A percentile compares a stretch with the other conserved stretches of the same genome.
Conservation (phyloP, 257 asterid species). For the Przewalskia tangutica region DNA sequence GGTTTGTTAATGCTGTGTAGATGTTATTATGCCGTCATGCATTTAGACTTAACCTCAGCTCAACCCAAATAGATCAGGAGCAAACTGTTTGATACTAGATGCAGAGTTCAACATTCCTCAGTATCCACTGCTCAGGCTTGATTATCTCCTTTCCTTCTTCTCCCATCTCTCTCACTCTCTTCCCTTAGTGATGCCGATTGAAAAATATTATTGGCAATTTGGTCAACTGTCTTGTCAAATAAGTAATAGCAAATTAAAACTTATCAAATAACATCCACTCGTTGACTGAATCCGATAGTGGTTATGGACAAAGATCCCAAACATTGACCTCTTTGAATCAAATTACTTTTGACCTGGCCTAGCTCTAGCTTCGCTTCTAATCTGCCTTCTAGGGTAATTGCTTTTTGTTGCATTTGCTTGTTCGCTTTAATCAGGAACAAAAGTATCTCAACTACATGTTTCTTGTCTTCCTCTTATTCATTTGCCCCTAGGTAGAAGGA, state of each 20-base stretch:
- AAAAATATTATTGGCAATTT: not conserved
- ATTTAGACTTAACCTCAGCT: not conserved
- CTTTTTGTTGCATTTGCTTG: not conserved
- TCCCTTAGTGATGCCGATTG: not conserved
- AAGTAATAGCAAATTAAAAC: not conserved
- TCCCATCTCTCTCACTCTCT: not conserved
- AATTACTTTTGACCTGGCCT: not conserved
- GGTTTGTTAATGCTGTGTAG: not conserved
- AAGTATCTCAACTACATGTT: not conserved
- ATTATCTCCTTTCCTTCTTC: not conserved
- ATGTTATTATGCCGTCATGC: not conserved
- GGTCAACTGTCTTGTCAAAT: not conserved
- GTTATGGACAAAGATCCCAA: not conserved
- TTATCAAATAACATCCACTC: not conserved
- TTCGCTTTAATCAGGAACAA: not conserved
- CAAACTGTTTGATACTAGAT: not conserved
- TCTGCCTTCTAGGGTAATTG: not conserved
- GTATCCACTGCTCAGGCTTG: not conserved
- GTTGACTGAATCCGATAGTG: not conserved
- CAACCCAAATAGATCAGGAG: not conserved
- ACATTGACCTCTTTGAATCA: not conserved
- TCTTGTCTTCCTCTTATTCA: not conserved
- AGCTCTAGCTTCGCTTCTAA: not conserved
- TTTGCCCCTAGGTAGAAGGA: not conserved
- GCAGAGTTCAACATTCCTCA: constrained; percentile 1